Base-by-base conservation (phyloP, 805 yeast species). In the Saturnispora diversa region DNA sequence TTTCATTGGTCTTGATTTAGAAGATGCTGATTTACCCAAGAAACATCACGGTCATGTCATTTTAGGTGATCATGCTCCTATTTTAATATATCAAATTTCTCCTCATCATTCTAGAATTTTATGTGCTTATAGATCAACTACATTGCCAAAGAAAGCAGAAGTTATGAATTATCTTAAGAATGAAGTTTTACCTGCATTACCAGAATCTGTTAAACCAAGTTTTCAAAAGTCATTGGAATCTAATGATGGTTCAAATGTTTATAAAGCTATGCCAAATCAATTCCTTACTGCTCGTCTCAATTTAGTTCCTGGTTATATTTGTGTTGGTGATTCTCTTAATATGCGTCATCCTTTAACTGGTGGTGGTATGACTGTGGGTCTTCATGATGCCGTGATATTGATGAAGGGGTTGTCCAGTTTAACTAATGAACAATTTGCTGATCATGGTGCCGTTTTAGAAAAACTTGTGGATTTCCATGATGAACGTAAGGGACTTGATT, bases 281-380 rank as follows among this genome's bases (percentile, higher is more conserved):
- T 92, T 74, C 62, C 67, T 92, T 37, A 74, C 94, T 19, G 97
- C 97, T 1, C 69, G 74, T 42, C 68, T 69, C 37, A 88, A 86
- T 56, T 67, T 67, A 23, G 69, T 75, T 31, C 79, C 77, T 9
- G 98, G 98, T 10, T 65, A 86, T 35, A 68, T 92, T 27, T 70
- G 90, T 50, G 57, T 92, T 26, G 98, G 98, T 36, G 98, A 92
- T 59, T 84, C 98, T 2, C 69, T 88, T 51, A 92, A 92, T 60
- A 92, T 92, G 97, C 74, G 98, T 59, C 98, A 92, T 59, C 98
- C 98, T 21, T 72, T 92, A 46, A 92, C 97, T 1, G 98, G 98
- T 39, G 98, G 98, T 48, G 98, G 98, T 46, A 92, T 92, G 98
- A 87, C 97, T 20, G 98, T 92, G 31, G 97, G 96, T 2, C 66